A percentile compares a stretch with the other conserved stretches of the same genome.
Evolutionary conservation across 2,329 filamentous ascomycete genomes (phyloP).

Genomic region (Aspergillus sp.): DNA sequence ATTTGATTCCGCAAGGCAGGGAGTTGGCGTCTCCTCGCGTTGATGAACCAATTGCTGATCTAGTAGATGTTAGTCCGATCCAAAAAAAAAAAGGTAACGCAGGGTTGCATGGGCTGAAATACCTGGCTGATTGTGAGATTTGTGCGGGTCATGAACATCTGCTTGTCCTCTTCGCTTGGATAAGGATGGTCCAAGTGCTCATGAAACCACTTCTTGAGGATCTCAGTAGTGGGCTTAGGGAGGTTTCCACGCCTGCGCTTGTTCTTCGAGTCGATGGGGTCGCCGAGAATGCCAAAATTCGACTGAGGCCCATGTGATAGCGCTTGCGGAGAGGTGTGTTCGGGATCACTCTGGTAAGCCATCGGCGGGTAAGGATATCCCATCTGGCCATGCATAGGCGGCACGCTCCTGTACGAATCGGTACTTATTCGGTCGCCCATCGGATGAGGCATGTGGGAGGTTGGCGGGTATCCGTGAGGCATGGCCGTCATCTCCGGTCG

Average conservation of each 20-base stretch:
- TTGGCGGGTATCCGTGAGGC: conserved; percentile 13
- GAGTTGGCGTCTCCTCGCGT: conserved; percentile 49
- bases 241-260: conserved; percentile 75
- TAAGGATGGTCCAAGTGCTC: conserved; percentile 79
- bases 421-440: conserved; percentile 26
- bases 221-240: conserved; percentile 85
- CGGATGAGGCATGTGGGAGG: conserved; percentile 16
- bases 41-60: conserved; percentile 57
- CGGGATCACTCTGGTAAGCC: conserved; percentile 32
- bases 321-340: conserved; percentile 31
- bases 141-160: conserved; percentile 74
- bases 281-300: conserved; percentile 40
- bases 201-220: conserved; percentile 76
- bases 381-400: conserved; percentile 27
- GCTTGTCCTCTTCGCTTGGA: conserved; percentile 84
- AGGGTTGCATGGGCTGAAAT: conserved; percentile 10
- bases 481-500: conserved; percentile 27
- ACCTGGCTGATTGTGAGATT: conserved; percentile 71
- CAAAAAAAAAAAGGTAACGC: too few relatives aligned
- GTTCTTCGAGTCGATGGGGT: conserved; percentile 38
- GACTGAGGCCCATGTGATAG: conserved; percentile 32
- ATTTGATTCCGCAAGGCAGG: conserved; percentile 48
- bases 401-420: conserved; percentile 21
- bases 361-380: conserved; percentile 29
- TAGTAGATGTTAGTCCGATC: conserved; percentile 15